Evolutionary conservation across 1,139 yeast species (phyloP), one percentile per base, ranked within the genome.

Genomic region (Candida dubliniensis): DNA sequence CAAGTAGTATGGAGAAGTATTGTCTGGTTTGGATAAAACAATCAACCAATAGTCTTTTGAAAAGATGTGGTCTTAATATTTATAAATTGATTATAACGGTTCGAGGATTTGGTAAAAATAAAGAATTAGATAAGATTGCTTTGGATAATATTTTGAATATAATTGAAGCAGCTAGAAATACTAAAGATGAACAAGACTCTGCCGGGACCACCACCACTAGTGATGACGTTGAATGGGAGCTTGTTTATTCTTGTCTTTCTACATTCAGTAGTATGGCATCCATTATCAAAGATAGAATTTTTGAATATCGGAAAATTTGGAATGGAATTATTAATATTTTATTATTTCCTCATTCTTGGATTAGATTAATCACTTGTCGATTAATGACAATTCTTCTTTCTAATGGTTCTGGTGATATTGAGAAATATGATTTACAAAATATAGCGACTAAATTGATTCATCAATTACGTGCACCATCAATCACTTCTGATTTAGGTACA

Each of bases 271-370:
- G 72, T 1, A 61, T 73, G 25, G 67, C 77, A 37, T 48, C 61
- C 8, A 55, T 56, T 9, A 52, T 62, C 40, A 64, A 63, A 35
- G 63, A 61, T 12, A 52, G 57, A 1, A 74, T 74, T 46, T 64
- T 75, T 24, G 46, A 45, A 1, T 74, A 63, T 53, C 69, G 63
- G 31, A 39, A 37, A 1, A 54, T 78, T 10, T 86, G 95, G 93
- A 57, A 60, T 10, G 63, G 66, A 15, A 67, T 86, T 5, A 71
- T 81, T 26, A 76, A 74, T 10, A 67, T 82, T 24, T 69, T 90
- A 49, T 68, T 91, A 42, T 93, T 80, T 61, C 97, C 97, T 2
- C 98, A 91, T 61, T 76, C 95, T 0, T 91, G 98, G 98, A 86
- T 91, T 10, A 80, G 98, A 57, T 71, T 87, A 45, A 70, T 79